These are phyloP conservation scores for Penstemon davidsonii DNA, from an alignment of 257 asterid genomes.

Conservation along the genomic window DNA sequence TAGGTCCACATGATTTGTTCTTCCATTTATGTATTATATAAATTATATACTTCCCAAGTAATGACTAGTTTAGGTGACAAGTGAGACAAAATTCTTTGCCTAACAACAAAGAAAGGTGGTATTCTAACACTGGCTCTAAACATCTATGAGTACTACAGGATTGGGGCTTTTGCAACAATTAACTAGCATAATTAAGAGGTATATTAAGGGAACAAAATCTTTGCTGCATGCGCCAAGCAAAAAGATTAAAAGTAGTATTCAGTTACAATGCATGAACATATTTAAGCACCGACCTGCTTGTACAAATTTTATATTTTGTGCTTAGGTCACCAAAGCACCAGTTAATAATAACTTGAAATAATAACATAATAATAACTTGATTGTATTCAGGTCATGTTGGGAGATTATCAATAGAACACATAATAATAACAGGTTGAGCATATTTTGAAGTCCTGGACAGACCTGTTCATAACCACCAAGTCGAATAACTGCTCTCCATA, in stretches of 20 bases:
- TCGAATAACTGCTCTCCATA: conserved; percentile 88
- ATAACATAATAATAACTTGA: background rate
- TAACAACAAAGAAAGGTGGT: background rate
- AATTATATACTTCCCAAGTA: too few relatives aligned
- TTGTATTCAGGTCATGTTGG: background rate
- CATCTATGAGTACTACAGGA: background rate
- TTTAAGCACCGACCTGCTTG: conserved; percentile 1
- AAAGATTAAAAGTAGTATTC: background rate
- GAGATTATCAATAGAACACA: conserved; percentile 16
- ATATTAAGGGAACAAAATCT: conserved; percentile 3
- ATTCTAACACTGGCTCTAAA: background rate
- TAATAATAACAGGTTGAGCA: conserved; percentile 19
- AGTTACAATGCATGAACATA: background rate
- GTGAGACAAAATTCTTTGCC: too few relatives aligned
- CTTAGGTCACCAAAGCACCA: background rate
- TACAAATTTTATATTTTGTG: background rate
- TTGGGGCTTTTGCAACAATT: background rate
- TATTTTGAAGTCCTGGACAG: conserved; percentile 18
- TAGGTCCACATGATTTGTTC: too few relatives aligned
- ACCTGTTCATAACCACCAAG: conserved; percentile 98
- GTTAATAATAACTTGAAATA: too few relatives aligned
- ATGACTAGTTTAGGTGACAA: too few relatives aligned
- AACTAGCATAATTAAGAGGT: background rate
- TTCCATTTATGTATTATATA: too few relatives aligned
- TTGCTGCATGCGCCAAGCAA: background rate